Evolutionary conservation across 176 grass and related monocot species (phyloP), one percentile per base, ranked within the genome.

Genomic region (Lolium rigidum): DNA sequence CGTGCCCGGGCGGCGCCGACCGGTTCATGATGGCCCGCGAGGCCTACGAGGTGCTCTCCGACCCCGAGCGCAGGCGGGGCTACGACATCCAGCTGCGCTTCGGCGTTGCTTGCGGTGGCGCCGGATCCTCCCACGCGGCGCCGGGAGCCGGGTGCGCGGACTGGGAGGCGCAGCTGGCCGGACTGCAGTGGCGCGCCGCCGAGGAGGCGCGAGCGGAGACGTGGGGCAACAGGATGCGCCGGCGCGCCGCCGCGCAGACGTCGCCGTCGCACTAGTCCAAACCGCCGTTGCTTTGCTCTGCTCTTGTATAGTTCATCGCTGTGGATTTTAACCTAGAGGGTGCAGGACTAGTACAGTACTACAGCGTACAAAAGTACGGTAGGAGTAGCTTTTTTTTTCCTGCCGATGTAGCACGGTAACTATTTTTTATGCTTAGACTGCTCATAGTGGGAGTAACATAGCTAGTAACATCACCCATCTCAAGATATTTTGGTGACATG

Each of bases 41-140:
- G 79, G 92, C 95, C 43, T 97, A 94, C 86, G 95, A 97, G 88
- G 84, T 97, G 83, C 86, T 97, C 10, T 97, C 90, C 76, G 95
- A 97, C 79, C 92, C 88, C 4, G 82, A 74, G 77, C 90, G 44
- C 71, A 75, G 92, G 54, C 84, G 81, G 64, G 88, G 80, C 86
- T 97, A 97, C 84, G 88, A 97, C 88, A 59, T 93, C 80, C 80
- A 81, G 79, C 92, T 97, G 46, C 83, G 90, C 4, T 81, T 44
- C 79, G 89, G 81, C 51, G 73, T 74, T 37, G 84, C 26, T 17
- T 49, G 39, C 12, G 72, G 21, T 46, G 83, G 76, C 1, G 21
- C 46, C 71, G 31, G 31, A 2, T 17, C 46, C 6, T 43, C 72
- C 52, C 69, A 24, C 41, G 69, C 69, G 2, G 64, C 25, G 21